Conservation (phyloP, 768 basidiomycete species). For the Leccinellum rugosiceps region DNA sequence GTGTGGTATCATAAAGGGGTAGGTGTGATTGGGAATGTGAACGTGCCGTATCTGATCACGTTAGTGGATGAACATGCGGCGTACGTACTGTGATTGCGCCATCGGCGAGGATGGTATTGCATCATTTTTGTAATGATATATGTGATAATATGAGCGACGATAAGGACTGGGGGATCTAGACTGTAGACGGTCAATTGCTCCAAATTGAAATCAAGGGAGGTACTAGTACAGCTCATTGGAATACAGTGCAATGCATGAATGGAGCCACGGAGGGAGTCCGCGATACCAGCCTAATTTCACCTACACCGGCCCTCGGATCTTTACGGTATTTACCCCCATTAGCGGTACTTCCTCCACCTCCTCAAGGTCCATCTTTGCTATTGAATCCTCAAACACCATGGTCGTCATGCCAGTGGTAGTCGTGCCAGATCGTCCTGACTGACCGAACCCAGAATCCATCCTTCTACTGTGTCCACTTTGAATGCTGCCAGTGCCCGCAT, state of each 20-base stretch:
- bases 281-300: background rate
- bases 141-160: background rate
- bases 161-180: too few relatives aligned
- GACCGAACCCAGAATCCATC: background rate
- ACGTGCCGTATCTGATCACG: slow-evolving; percentile 37
- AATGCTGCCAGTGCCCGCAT: background rate
- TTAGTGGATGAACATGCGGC: slow-evolving; percentile 39
- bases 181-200: background rate
- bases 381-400: background rate
- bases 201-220: too few relatives aligned
- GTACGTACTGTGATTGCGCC: slow-evolving; percentile 19
- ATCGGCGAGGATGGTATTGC: slow-evolving; percentile 27
- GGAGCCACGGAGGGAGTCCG: background rate
- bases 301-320: background rate
- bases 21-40: slow-evolving; percentile 40
- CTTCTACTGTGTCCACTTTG: slow-evolving; percentile 1
- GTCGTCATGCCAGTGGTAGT: background rate
- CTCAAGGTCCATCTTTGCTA: background rate
- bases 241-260: too few relatives aligned
- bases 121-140: slow-evolving; percentile 26
- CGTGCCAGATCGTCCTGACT: background rate
- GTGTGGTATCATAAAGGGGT: slow-evolving; percentile 44
- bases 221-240: too few relatives aligned
- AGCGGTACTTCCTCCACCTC: background rate
- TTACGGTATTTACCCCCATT: background rate